Evolutionary conservation across 768 basidiomycete genomes (phyloP), one percentile per base, ranked within the genome.

Genomic region (Mycena rebaudengoi): DNA sequence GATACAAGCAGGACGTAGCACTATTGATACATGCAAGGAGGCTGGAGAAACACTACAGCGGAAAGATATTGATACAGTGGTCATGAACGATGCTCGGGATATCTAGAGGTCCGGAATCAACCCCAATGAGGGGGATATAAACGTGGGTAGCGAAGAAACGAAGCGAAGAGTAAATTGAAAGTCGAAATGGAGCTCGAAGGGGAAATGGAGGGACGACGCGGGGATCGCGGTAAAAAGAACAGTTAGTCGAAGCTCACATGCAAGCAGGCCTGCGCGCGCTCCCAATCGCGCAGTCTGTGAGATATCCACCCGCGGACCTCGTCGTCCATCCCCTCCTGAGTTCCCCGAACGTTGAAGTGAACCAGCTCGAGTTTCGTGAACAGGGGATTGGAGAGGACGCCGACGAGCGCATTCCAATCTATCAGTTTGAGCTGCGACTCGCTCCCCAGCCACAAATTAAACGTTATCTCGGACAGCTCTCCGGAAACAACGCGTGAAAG

Each of bases 391-490:
- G 13, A 26, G 13, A 81, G 67, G 13, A 75, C 49, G 0, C 26
- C 23, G 23, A 60, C 70, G 39, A 79, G 51, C n/a, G 52, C 62
- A 16, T 43, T 13, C 79, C 80, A 80, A 48, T 78, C 69, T 37
- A 79, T 64, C 39, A 65, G 39, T 50, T 78, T 73, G 13, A 80
- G 70, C 57, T 80, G 75, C 16, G 44, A 41, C 63, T 79, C 76
- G 18, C 69, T 65, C 28, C 76, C 76, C 43, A 81, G 61, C 78
- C 78, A 80, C 10, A 80, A 64, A 49, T 69, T 57, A 39, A 79
- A 71, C 29, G 63, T 62, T 13, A 77, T 60, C 37, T 66, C 60
- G n/a, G 53, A 43, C 13, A 78, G 29, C 10, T 49, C 49, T 28
- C 49, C 41, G 12, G 75, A 73, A 40, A 40, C 62, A 26, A 74